phyloP scores from a whole-genome alignment of 2,329 filamentous ascomycete genomes.

The Sphaceloma murrayae region DNA sequence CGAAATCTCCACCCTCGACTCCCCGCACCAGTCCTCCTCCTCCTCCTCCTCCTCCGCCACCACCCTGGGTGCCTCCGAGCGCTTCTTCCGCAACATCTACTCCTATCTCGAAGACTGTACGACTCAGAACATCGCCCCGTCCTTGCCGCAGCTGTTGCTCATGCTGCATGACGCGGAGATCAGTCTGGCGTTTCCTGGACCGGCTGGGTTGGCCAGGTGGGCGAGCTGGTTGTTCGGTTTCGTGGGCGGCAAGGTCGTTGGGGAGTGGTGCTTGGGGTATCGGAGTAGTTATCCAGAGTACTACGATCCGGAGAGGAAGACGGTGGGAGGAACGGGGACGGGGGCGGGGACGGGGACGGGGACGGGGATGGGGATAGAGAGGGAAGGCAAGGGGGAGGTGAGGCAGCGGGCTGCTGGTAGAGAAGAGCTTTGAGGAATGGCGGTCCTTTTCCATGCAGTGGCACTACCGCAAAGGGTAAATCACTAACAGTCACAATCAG shows the following conservation, averaged over 20 bases:
- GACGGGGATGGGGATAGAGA: not conserved
- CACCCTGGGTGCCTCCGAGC: conserved; percentile 22
- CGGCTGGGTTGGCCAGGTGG: conserved; percentile 22
- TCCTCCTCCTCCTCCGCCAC: conserved; percentile 18
- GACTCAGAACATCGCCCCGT: conserved; percentile 21
- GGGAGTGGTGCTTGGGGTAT: conserved; percentile 17
- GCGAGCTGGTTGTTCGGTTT: conserved; percentile 23
- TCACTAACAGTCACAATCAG: too few relatives aligned
- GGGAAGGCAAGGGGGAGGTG: not conserved
- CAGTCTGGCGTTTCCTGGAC: conserved; percentile 25
- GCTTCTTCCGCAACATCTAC: conserved; percentile 27
- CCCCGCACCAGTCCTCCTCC: conserved; percentile 17
- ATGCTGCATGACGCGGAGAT: conserved; percentile 25
- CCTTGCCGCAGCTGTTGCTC: conserved; percentile 24
- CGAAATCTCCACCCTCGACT: conserved; percentile 22
- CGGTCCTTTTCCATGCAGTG: too few relatives aligned
- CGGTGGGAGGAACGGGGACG: not conserved
- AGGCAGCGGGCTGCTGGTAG: not conserved
- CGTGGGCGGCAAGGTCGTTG: conserved; percentile 23
- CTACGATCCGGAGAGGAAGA: conserved; percentile 16
- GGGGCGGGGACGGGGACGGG: not conserved
- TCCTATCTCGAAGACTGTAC: conserved; percentile 27
- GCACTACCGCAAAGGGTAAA: too few relatives aligned
- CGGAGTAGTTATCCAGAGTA: conserved; percentile 19
- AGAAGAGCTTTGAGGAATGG: not conserved